These are phyloP conservation scores for Takashimella tepidaria DNA, from an alignment of 1,284 basidiomycete species.

Conservation along the genomic window DNA sequence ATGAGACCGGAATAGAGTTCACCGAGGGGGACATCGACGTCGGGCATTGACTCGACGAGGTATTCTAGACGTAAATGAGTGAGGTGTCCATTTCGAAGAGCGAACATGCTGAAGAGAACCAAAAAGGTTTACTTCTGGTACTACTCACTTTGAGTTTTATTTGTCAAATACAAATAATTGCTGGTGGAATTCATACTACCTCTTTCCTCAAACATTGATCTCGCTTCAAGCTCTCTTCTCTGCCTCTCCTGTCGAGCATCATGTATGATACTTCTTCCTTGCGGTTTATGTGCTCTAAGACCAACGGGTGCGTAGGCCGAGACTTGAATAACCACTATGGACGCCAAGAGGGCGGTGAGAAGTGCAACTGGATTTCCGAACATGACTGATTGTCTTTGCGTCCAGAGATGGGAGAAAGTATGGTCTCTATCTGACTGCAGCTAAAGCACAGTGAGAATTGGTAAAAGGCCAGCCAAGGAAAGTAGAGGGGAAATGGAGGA, in stretches of 20 bases:
- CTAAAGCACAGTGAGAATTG: too few relatives aligned
- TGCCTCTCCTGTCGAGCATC: neutral
- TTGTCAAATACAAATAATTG: neutral
- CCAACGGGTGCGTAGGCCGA: neutral
- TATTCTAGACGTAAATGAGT: conserved; percentile 9
- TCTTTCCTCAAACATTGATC: neutral
- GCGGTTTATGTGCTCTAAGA: neutral
- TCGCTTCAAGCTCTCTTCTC: neutral
- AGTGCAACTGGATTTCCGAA: too few relatives aligned
- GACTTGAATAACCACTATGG: too few relatives aligned
- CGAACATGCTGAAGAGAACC: too few relatives aligned
- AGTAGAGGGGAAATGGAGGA: too few relatives aligned
- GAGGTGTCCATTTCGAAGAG: too few relatives aligned
- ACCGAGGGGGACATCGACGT: conserved; percentile 20
- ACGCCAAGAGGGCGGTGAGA: too few relatives aligned
- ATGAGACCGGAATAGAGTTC: conserved; percentile 26
- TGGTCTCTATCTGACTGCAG: too few relatives aligned
- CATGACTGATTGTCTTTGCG: too few relatives aligned
- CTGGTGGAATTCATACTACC: neutral
- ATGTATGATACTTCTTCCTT: neutral
- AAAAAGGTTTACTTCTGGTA: neutral
- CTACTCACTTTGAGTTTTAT: neutral
- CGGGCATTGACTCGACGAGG: conserved; percentile 17
- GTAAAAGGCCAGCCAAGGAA: too few relatives aligned
- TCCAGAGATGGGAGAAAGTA: too few relatives aligned